Evolutionary conservation across 306 rosid species (phyloP).

Genomic region (Cercis canadensis): DNA sequence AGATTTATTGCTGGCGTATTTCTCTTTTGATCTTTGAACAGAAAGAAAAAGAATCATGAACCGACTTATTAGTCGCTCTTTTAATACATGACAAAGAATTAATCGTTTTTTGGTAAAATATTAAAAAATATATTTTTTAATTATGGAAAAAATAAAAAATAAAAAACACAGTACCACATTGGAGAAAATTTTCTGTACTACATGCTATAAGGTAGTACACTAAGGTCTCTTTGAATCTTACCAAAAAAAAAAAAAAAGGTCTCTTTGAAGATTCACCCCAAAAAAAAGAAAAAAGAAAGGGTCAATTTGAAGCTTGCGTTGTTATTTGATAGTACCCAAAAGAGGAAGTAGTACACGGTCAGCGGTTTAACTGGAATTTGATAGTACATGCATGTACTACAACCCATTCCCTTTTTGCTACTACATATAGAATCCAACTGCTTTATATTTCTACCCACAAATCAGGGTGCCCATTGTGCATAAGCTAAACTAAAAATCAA

Average conservation of each 20-base stretch:
- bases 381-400: slow-evolving; percentile 48
- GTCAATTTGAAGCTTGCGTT: too few species aligned
- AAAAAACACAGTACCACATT: background rate
- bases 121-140: too few species aligned
- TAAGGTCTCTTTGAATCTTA: background rate
- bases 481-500: background rate
- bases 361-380: slow-evolving; percentile 25
- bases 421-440: slow-evolving; percentile 31
- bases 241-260: too few species aligned
- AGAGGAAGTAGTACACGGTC: slow-evolving; percentile 33
- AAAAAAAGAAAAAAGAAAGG: too few species aligned
- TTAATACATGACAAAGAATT: too few species aligned
- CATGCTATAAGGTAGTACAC: slow-evolving; percentile 37
- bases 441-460: too few species aligned
- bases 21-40: too few species aligned
- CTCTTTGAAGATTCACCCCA: background rate
- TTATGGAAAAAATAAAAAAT: too few species aligned
- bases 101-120: too few species aligned
- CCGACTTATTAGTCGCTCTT: too few species aligned
- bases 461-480: background rate
- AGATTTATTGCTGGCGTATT: too few species aligned
- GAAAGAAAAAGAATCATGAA: too few species aligned
- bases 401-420: background rate
- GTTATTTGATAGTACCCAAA: slow-evolving; percentile 28
- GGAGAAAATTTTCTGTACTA: slow-evolving; percentile 14